phyloP scores from a whole-genome alignment of 805 yeast genomes.

The Brettanomyces sp. region DNA sequence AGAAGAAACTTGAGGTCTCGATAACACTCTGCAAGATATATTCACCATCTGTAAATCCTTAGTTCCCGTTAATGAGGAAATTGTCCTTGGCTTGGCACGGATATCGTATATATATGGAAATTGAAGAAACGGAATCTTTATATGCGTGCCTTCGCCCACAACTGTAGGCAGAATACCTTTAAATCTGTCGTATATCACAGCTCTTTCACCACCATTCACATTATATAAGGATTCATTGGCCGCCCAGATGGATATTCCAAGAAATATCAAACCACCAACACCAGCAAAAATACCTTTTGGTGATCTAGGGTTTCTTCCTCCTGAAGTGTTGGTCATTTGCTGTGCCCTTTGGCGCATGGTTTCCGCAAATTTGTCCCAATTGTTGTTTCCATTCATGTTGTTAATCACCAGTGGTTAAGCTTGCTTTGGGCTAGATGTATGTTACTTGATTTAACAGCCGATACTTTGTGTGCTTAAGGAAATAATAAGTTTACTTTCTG shows the following conservation, averaged over 20 bases:
- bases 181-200: constrained; percentile 82
- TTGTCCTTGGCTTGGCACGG: constrained; percentile 94
- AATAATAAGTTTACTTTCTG: too few species aligned
- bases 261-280: constrained; percentile 46
- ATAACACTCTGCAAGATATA: constrained; percentile 95
- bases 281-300: constrained; percentile 56
- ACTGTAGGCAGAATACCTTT: constrained; percentile 78
- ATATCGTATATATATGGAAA: constrained; percentile 89
- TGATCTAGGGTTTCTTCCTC: constrained; percentile 14
- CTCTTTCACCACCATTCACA: constrained; percentile 99
- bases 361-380: constrained; percentile 44
- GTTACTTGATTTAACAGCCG: too few species aligned
- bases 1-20: constrained; percentile 73
- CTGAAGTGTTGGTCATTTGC: constrained; percentile 26
- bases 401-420: too few species aligned
- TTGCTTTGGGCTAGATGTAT: too few species aligned
- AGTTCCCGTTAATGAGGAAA: constrained; percentile 93
- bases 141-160: constrained; percentile 90
- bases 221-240: constrained; percentile 56
- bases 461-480: too few species aligned
- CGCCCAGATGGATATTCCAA: constrained; percentile 49
- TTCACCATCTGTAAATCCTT: constrained; percentile 98
- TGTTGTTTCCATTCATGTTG: constrained; percentile 20
- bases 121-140: constrained; percentile 90
- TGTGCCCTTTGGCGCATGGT: constrained; percentile 39